These are phyloP conservation scores for Erodium maritimum DNA, from an alignment of 345 rosid genomes.

Conservation along the genomic window DNA sequence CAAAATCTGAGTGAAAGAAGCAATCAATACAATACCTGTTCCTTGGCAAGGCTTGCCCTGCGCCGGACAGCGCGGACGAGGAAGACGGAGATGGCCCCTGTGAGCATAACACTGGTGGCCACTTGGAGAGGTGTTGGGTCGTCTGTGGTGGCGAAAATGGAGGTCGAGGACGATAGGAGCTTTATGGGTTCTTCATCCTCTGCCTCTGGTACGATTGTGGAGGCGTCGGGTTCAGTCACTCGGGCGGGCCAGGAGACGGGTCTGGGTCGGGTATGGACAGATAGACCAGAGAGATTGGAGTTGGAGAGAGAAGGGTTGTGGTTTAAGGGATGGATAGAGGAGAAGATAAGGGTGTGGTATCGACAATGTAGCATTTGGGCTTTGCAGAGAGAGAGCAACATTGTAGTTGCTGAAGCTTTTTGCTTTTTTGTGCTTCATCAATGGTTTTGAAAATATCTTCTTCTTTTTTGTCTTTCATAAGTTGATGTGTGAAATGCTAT, in stretches of 20 bases:
- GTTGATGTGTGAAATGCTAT: no score
- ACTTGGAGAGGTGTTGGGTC: slow-evolving; percentile 67
- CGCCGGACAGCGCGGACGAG: slow-evolving; percentile 82
- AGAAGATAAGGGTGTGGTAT: slow-evolving; percentile 14
- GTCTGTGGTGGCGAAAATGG: slow-evolving; percentile 62
- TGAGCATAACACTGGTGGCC: slow-evolving; percentile 75
- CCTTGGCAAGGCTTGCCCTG: slow-evolving; percentile 70
- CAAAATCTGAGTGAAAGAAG: no score
- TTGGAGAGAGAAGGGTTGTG: slow-evolving; percentile 10
- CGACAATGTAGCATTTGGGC: background rate
- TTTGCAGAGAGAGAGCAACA: slow-evolving; percentile 2
- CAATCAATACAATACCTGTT: slow-evolving; percentile 30
- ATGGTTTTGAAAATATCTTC: background rate
- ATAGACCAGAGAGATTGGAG: slow-evolving; percentile 15
- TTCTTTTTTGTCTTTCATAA: background rate
- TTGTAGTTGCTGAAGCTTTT: background rate
- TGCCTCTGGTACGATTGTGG: slow-evolving; percentile 9
- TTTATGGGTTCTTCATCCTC: slow-evolving; percentile 64
- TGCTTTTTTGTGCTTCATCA: background rate
- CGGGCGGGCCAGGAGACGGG: slow-evolving; percentile 22
- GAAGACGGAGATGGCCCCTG: slow-evolving; percentile 71
- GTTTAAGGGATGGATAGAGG: slow-evolving; percentile 15
- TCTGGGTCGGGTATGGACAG: slow-evolving; percentile 5
- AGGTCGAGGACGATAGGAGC: slow-evolving; percentile 38
- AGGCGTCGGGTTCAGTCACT: slow-evolving; percentile 21